Base-by-base conservation (phyloP, 73 alveolate species). In the Tetrahymena elliotti region DNA sequence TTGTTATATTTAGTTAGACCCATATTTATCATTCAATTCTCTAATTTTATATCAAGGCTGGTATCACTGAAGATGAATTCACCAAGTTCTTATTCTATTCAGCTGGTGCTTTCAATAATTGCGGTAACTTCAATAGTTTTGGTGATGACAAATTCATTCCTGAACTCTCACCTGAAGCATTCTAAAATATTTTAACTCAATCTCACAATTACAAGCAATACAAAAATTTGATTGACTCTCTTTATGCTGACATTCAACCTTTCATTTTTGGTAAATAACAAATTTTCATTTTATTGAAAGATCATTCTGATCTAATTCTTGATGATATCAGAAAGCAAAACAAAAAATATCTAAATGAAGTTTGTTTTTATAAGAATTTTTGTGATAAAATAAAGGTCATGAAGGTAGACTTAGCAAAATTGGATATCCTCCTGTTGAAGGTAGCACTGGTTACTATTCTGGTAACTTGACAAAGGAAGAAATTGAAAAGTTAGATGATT, bases 91-190 rank as follows among this genome's bases (percentile, higher is more conserved):
- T 93, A 12, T 96, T 97, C 33, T 98, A 98, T 84, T 41, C 97
- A 34, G 98, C 99, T 6, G 98, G 98, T 15, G 97, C 97, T 53
- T 96, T 97, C 93, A 83, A 94, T 11, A 98, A 98, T 93, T 93
- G 97, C 38, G 99, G 99, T 24, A 98, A 97, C 96, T 98, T 47
- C 94, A 93, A 93, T n/a, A 92, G 99, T 38, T 98, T 97, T 94
- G 99, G 99, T 15, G 99, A 97, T 94, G 96, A 97, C 53, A 98
- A 98, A 92, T 97, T 98, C 96, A 94, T 98, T 24, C 99, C 99
- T 24, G 98, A 98, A 93, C 24, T 98, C 24, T 93, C 96, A 18
- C 34, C 41, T 27, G 98, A 95, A 47, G 93, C 93, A 92, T 97
- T 98, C 94, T 83, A 84, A 33, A 20, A 47, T 35, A 93, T 97